Base-by-base conservation (phyloP, 768 basidiomycete species). In the Mrakia hoshinonis region DNA sequence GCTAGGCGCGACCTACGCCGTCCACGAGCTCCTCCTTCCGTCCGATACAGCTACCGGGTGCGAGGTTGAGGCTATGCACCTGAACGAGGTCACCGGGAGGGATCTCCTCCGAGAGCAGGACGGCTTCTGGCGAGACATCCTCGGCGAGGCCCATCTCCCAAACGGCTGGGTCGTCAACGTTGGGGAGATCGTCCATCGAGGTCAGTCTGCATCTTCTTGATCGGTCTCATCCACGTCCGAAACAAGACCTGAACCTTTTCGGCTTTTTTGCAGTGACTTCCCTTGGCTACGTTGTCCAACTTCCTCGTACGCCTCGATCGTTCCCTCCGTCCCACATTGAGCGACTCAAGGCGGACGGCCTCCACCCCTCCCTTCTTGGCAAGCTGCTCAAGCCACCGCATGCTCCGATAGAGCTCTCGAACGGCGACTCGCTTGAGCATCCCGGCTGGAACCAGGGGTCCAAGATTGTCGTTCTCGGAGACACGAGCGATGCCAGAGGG, bases 381-480 rank as follows among this genome's bases (percentile, higher is more conserved):
- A 82, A 84, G 46, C 82, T 81, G 61, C 79, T 92, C 61, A 87
- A 89, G 39, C 36, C 34, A 3, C 58, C 58, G 0, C 22, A 39
- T 22, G 36, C 31, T 4, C 36, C 58, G 1, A 61, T 61, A 3
- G 58, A 61, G 29, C 64, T 66, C 18, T 47, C 48, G 74, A 83
- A 84, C 69, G 89, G 89, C 24, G 84, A 86, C 34, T 73, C 87
- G 20, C 81, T 94, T 18, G 39, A 43, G 6, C 72, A 73, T 58
- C 72, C 72, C 1, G 72, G 72, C 0, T 68, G 66, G 72, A 82
- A 85, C 5, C 55, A 82, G 75, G 92, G 91, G 22, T 84, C 89
- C 62, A 89, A 88, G 76, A 77, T 93, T 51, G 87, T 87, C 31
- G 83, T 92, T 58, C 82, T 92, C 5, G 91, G 91, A 0, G 90